Evolutionary conservation across 352 stramenopile species (phyloP).

Genomic region (Pythium apleroticum): DNA sequence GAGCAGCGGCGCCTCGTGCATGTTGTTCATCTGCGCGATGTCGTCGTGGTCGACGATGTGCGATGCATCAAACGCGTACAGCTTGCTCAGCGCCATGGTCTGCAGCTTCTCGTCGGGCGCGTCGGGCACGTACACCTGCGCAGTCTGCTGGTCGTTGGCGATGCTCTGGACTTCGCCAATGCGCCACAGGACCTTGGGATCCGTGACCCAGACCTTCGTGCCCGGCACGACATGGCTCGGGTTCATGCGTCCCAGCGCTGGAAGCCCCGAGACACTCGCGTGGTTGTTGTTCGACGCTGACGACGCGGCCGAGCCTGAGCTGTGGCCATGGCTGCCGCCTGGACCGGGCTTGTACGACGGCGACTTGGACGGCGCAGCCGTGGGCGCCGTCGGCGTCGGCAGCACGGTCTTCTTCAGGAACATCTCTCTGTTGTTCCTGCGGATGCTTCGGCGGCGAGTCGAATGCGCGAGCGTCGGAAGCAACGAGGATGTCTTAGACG

Average conservation of each 20-base stretch:
- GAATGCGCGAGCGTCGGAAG: not conserved
- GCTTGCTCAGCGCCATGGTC: constrained; percentile 46
- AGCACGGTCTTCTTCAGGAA: constrained; percentile 27
- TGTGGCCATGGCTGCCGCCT: constrained; percentile 4
- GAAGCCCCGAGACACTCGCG: constrained; percentile 7
- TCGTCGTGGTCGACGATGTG: constrained; percentile 86
- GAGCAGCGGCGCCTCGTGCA: constrained; percentile 86
- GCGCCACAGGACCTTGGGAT: constrained; percentile 76
- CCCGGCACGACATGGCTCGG: constrained; percentile 47
- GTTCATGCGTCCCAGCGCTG: constrained; percentile 48
- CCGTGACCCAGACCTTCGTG: constrained; percentile 74
- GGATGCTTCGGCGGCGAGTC: not conserved
- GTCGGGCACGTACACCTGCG: constrained; percentile 60
- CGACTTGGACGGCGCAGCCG: constrained; percentile 23
- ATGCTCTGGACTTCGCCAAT: constrained; percentile 71
- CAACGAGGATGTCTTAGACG: not conserved
- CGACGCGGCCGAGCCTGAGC: not conserved
- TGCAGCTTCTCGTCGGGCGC: constrained; percentile 60
- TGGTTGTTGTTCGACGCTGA: constrained; percentile 10
- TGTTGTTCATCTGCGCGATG: constrained; percentile 88
- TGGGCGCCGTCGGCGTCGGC: constrained; percentile 12
- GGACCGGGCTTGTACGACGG: constrained; percentile 18
- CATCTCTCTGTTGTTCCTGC: constrained; percentile 5
- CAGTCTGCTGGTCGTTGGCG: constrained; percentile 42
- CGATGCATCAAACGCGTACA: constrained; percentile 81